These are phyloP conservation scores for Cenchrus americanus DNA, from an alignment of 176 grass and related monocot species.

Conservation along the genomic window DNA sequence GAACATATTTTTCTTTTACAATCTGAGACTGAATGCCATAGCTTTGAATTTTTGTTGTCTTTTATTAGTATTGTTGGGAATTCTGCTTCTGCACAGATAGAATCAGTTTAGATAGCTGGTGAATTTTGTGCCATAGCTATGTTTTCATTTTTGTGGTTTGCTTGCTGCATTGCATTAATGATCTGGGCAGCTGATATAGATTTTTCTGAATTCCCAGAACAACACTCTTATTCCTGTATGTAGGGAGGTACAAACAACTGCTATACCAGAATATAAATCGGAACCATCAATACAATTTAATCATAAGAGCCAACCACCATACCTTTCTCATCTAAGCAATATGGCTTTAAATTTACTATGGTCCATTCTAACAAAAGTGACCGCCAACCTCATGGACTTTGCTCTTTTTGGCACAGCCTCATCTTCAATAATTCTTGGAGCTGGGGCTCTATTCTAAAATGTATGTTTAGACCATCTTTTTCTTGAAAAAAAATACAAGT, in stretches of 20 bases:
- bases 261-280: neutral
- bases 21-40: constrained; percentile 2
- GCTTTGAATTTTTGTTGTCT: neutral
- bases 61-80: neutral
- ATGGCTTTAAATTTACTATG: neutral
- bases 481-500: too few species aligned
- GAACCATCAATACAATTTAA: neutral
- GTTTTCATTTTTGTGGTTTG: neutral
- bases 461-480: too few species aligned
- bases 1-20: too few species aligned
- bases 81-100: neutral
- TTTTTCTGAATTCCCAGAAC: neutral
- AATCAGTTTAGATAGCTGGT: neutral
- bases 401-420: too few species aligned
- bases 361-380: neutral
- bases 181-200: neutral
- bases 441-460: too few species aligned
- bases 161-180: constrained; percentile 1
- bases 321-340: neutral
- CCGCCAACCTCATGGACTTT: too few species aligned
- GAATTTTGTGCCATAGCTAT: neutral
- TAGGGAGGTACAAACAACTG: neutral
- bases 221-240: neutral
- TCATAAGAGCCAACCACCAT: neutral
- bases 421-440: too few species aligned